A percentile compares a stretch with the other conserved stretches of the same genome.
Evolutionary conservation across 2,329 filamentous ascomycete species (phyloP).

Genomic region (Paraphoma chrysanthemicola): DNA sequence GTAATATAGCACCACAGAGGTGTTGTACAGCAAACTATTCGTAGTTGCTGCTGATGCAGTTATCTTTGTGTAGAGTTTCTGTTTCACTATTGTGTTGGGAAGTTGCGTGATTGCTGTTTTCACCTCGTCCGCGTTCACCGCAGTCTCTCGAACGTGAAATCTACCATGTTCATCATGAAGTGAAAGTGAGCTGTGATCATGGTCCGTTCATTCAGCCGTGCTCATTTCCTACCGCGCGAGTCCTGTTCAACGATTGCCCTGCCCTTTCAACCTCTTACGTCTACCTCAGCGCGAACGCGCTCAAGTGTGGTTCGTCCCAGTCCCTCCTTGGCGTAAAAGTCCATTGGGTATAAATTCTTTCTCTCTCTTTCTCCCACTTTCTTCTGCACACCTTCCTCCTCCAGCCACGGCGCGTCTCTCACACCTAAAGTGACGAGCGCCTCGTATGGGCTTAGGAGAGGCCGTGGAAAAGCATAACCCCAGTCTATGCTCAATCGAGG

Average conservation of each 20-base stretch:
- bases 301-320: conserved; percentile 74
- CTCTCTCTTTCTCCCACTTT: conserved; percentile 50
- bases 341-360: conserved; percentile 87
- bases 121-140: neutral
- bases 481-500: conserved; percentile 97
- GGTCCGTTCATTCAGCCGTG: neutral
- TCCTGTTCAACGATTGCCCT: neutral
- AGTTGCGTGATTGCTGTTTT: neutral
- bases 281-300: conserved; percentile 32
- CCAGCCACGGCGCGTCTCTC: conserved; percentile 72
- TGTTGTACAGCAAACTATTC: neutral
- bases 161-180: neutral
- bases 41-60: neutral
- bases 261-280: conserved; percentile 2
- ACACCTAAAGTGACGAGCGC: conserved; percentile 87
- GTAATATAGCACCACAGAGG: neutral
- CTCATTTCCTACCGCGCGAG: neutral
- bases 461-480: conserved; percentile 93
- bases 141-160: neutral
- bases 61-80: neutral
- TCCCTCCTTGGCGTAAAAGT: conserved; percentile 94
- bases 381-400: conserved; percentile 48
- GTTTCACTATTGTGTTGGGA: neutral
- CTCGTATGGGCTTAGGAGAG: conserved; percentile 92
- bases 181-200: neutral